Base-by-base conservation (phyloP, 495 filamentous ascomycete species). In the Cladorrhinum samala region DNA sequence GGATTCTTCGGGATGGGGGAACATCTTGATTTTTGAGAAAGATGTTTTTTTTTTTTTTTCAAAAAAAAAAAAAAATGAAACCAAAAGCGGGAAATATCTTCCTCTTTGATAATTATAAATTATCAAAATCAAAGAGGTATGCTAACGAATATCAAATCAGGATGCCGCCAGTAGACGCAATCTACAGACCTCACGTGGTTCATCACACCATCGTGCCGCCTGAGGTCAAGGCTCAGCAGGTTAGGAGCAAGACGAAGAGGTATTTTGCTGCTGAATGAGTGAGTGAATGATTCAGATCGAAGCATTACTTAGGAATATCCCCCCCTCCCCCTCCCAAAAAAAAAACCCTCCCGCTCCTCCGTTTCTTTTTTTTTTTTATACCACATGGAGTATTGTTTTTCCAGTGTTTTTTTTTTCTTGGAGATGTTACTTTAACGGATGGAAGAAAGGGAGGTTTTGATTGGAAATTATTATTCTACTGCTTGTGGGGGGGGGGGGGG, bases 181-280 rank as follows among this genome's bases (percentile, higher is more conserved):
- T 95, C 37, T 95, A 95, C 57, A 76, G 90, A n/a, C 90, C 90
- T 8, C 90, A 95, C 67, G 87, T 93, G 7, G 90, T 94, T 2
- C 90, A 95, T 68, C 90, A 95, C 63, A 91, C 85, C 30, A 84
- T 85, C 40, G 74, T 89, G 47, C 87, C 87, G 2, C 74, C 78
- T 38, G 87, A 92, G 60, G 78, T 85, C 59, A 91, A 89, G 60
- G 84, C 84, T 13, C 76, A 83, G 44, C 82, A 83, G 54, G 77
- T 80, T 3, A 77, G 82, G 62, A 85, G 81, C 53, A 83, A 84
- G 59, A 84, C 82, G 50, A 94, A 91, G 63, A 77, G 89, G 41
- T 94, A 92, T 64, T 92, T 94, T 65, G 82, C 81, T 2, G 87
- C 86, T 19, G 55, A 61, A 23, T 61, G 24, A 58, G 33, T 6